Evolutionary conservation across 2,329 filamentous ascomycete genomes (phyloP).

Genomic region (Rutstroemia sp.): DNA sequence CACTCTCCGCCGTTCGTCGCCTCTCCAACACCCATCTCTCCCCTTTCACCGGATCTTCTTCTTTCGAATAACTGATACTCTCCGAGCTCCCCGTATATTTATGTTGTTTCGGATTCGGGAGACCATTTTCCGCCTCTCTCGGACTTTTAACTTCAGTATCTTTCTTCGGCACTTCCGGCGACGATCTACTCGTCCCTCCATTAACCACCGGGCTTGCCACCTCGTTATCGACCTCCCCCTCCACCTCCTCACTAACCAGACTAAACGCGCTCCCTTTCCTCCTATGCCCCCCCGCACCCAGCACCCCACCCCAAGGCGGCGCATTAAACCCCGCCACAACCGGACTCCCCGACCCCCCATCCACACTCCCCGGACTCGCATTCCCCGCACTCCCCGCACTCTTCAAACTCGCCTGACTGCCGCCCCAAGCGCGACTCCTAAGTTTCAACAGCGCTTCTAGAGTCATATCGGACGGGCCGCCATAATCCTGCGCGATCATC

Average conservation of each 20-base stretch:
- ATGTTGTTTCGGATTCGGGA: slow-evolving; percentile 29
- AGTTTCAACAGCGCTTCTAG: slow-evolving; percentile 63
- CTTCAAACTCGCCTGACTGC: slow-evolving; percentile 66
- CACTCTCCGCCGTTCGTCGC: slow-evolving; percentile 56
- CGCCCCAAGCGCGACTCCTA: slow-evolving; percentile 71
- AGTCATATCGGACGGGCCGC: slow-evolving; percentile 54
- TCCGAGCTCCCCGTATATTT: slow-evolving; percentile 52
- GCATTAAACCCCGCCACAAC: neutral
- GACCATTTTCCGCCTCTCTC: slow-evolving; percentile 20
- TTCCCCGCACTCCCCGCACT: slow-evolving; percentile 39
- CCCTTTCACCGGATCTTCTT: slow-evolving; percentile 48
- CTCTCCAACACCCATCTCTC: slow-evolving; percentile 64
- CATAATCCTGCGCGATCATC: slow-evolving; percentile 46
- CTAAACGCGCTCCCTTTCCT: slow-evolving; percentile 5
- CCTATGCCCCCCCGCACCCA: neutral
- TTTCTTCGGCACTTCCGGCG: slow-evolving; percentile 9
- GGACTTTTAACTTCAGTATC: neutral
- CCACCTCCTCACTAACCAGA: slow-evolving; percentile 8
- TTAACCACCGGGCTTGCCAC: slow-evolving; percentile 29
- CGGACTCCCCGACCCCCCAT: slow-evolving; percentile 22
- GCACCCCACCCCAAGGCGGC: slow-evolving; percentile 2
- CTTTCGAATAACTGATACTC: slow-evolving; percentile 60
- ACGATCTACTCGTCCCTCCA: slow-evolving; percentile 9
- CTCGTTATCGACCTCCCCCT: slow-evolving; percentile 1
- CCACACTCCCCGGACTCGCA: slow-evolving; percentile 13